Evolutionary conservation across 2,329 filamentous ascomycete genomes (phyloP).

Genomic region (Cordyceps farinosa): DNA sequence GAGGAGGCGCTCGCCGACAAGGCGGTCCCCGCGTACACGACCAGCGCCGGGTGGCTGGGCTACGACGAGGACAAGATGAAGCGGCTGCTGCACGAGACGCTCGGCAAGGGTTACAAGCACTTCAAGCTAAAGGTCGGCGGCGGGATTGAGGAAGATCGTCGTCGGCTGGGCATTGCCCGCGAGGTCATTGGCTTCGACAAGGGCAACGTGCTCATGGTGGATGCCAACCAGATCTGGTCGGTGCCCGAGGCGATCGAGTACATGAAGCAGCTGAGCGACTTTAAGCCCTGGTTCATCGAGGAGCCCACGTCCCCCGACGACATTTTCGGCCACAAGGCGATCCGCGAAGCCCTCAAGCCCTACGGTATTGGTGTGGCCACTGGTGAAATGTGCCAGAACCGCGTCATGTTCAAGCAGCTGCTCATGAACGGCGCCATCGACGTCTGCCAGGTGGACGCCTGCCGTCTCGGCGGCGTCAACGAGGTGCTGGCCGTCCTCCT

Average conservation of each 20-base stretch:
- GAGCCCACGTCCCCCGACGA: conserved; percentile 90
- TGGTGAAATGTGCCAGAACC: conserved; percentile 94
- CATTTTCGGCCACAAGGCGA: conserved; percentile 80
- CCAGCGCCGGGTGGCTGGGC: conserved; percentile 86
- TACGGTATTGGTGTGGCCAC: conserved; percentile 80
- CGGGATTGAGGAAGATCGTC: conserved; percentile 66
- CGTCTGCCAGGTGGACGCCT: conserved; percentile 86
- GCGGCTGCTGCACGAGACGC: conserved; percentile 66
- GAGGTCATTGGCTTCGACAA: conserved; percentile 78
- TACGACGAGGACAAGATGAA: conserved; percentile 88
- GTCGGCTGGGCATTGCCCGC: conserved; percentile 68
- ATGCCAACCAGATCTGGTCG: conserved; percentile 91
- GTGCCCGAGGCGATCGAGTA: conserved; percentile 85
- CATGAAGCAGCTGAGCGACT: conserved; percentile 78
- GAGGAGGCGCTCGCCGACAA: conserved; percentile 67
- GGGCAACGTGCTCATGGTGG: conserved; percentile 85
- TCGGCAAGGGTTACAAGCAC: conserved; percentile 72
- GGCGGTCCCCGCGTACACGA: conserved; percentile 88
- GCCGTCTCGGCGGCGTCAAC: conserved; percentile 84
- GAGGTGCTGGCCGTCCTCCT: conserved; percentile 88
- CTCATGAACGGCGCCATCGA: conserved; percentile 77
- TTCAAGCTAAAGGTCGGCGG: conserved; percentile 91
- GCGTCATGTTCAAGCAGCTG: conserved; percentile 91
- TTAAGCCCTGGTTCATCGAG: conserved; percentile 92
- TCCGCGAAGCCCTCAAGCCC: conserved; percentile 73